Evolutionary conservation across 78 protist species (phyloP).

Genomic region (Capsaspora owczarzaki): DNA sequence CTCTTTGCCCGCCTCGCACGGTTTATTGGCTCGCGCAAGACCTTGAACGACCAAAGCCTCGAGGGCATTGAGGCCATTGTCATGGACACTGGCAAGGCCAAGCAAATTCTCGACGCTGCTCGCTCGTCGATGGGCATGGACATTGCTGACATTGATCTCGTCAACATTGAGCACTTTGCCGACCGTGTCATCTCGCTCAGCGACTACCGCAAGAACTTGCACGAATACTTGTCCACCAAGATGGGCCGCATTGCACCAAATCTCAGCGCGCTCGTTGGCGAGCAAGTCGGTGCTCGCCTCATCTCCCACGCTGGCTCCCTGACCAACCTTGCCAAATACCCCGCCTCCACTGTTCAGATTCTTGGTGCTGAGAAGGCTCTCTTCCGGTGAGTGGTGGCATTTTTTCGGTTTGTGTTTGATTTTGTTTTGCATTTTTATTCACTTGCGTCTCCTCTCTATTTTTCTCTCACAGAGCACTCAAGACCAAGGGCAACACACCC

Average conservation of each 20-base stretch:
- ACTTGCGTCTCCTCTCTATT: background rate
- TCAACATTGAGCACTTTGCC: conserved; percentile 70
- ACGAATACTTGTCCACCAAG: conserved; percentile 76
- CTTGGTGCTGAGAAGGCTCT: conserved; percentile 99
- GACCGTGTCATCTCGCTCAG: conserved; percentile 70
- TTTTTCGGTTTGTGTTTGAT: background rate
- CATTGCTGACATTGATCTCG: conserved; percentile 68
- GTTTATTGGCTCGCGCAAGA: conserved; percentile 32
- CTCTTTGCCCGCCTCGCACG: conserved; percentile 56
- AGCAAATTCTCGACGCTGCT: conserved; percentile 63
- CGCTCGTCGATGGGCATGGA: conserved; percentile 80
- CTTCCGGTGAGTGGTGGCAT: conserved; percentile 62
- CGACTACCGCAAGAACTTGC: conserved; percentile 72
- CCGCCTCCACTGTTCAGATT: conserved; percentile 99
- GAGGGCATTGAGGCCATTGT: conserved; percentile 39
- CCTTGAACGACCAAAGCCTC: conserved; percentile 24
- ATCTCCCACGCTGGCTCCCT: conserved; percentile 93
- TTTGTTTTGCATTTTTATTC: background rate
- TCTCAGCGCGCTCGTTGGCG: conserved; percentile 92
- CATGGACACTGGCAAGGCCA: conserved; percentile 58
- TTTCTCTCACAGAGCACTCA: conserved; percentile 28
- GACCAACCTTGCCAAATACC: conserved; percentile 93
- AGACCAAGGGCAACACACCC: conserved; percentile 90
- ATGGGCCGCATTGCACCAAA: conserved; percentile 96
- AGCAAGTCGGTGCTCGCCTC: conserved; percentile 64